Base-by-base conservation (phyloP, 225 moss, liverwort and hornwort species). In the Bryoerythrophyllum caledonicum region DNA sequence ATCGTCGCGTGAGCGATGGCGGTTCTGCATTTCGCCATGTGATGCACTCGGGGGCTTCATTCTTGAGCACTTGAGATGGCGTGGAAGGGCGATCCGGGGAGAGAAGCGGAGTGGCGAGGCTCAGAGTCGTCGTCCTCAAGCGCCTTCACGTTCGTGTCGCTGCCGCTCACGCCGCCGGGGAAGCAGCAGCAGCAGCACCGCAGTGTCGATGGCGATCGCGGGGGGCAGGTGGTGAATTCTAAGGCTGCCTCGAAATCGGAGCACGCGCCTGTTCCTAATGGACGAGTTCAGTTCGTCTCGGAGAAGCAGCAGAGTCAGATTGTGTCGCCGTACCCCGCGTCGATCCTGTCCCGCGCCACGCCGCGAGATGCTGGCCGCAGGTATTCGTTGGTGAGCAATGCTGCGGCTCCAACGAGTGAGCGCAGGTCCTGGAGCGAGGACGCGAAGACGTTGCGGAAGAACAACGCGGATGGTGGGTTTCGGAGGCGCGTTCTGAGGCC, bases 111-210 rank as follows among this genome's bases (percentile, higher is more conserved):
- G 52, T 5, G 23, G 54, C 54, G 21, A 19, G 26, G 43, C 6
- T 65, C 56, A 4, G 65, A 56, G 9, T 23, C 75, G 15, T 30
- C 74, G 4, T 32, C 75, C 1, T 43, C 66, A 0, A 30, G 65
- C 41, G 66, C 55, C 7, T 44, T 72, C 43, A 78, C 84, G 0
- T 90, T 90, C 56, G 92, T 90, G 44, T 80, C 88, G 37, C 79
- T 92, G 37, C 86, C 90, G 15, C 76, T 92, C 54, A 86, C 90
- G 43, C 90, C 92, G 34, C 84, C 86, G 13, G 78, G 75, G 10
- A 72, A 60, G 7, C 70, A 60, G 4, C 68, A 56, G 2, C 71
- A 0, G 11, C 4, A 46, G 53, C 56, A 3, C 60, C 74, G 14
- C 19, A 0, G 63, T n/a, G 25, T 8, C 35, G 62, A 62, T 6